Percentiles rank a stretch among this genome's conserved stretches.
phyloP scores from a whole-genome alignment of 148 eudicot species.

The Diospyros kaki region DNA sequence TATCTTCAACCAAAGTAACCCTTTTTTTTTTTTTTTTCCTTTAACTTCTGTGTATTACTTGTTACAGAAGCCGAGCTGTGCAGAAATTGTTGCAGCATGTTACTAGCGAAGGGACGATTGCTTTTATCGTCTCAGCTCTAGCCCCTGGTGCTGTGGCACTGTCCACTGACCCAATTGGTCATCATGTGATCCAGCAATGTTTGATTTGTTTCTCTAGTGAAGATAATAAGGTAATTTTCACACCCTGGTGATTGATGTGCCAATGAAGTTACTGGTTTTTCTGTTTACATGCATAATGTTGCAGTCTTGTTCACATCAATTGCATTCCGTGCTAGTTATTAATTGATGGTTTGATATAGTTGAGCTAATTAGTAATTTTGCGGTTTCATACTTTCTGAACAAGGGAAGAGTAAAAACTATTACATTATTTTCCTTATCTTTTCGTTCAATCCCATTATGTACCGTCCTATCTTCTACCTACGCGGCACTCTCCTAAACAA shows the following conservation, averaged over 20 bases:
- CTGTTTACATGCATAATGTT: neutral
- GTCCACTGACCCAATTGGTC: conserved; percentile 38
- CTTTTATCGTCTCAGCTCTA: conserved; percentile 27
- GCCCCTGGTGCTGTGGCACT: conserved; percentile 23
- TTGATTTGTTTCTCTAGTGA: conserved; percentile 26
- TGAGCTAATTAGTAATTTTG: no score
- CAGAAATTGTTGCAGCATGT: conserved; percentile 36
- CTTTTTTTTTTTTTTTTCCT: no score
- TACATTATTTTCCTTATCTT: no score
- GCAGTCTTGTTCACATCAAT: neutral
- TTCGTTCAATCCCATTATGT: no score
- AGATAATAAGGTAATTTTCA: conserved; percentile 30
- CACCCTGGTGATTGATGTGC: no score
- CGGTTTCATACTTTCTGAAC: no score
- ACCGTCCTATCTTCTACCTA: no score
- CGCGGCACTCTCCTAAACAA: no score
- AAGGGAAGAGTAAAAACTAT: no score
- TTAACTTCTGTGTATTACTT: neutral
- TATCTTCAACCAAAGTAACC: no score
- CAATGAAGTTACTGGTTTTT: no score
- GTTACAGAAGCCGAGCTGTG: conserved; percentile 31
- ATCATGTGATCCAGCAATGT: conserved; percentile 41
- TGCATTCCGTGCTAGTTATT: neutral
- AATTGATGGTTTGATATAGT: neutral
- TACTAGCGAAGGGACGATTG: conserved; percentile 25